Evolutionary conservation across 768 basidiomycete genomes (phyloP), one percentile per base, ranked within the genome.

Genomic region (Leucosporidium scottii): DNA sequence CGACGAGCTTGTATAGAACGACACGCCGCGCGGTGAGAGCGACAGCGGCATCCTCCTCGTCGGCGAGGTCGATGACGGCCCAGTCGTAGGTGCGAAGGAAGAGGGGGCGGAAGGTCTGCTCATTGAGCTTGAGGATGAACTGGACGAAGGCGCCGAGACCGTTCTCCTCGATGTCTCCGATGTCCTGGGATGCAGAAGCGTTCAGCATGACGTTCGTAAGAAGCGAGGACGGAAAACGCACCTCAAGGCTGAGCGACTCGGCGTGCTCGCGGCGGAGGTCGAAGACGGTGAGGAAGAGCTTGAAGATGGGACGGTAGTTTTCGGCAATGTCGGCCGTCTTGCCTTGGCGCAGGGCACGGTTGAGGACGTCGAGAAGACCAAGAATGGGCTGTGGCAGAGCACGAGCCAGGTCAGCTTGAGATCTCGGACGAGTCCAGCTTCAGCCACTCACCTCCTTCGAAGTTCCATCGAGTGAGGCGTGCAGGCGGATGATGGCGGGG

Each of bases 1-100:
- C 80, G 76, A 93, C 89, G 21, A 90, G 79, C 68, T 85, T 85
- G 72, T 86, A 87, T 75, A 97, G 90, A 0, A 86, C 86, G 27
- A 86, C 81, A 74, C 84, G 86, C 30, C 86, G 83, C 18, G 81
- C 79, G 27, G 74, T 61, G 12, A 79, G 76, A 21, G 75, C 73
- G n/a, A 74, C 62, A 30, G 71, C 71, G 39, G 70, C 70, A 74
- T 31, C 39, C 48, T 30, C 67, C 68, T 73, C 70, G 47, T 74
- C 83, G 65, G 81, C 80, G 8, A 78, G 69, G 39, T 79, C 79
- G 61, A 80, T 76, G 25, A 93, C 93, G 0, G 92, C 92, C 96
- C 96, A 99, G 76, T 99, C 96, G 74, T 90, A 92, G 65, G 93
- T 78, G 62, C 87, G 86, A 63, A 92, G 86, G 84, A 97, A 94